These are phyloP conservation scores for Leccinum angustisporum DNA, from an alignment of 1,284 basidiomycete genomes.

Conservation along the genomic window DNA sequence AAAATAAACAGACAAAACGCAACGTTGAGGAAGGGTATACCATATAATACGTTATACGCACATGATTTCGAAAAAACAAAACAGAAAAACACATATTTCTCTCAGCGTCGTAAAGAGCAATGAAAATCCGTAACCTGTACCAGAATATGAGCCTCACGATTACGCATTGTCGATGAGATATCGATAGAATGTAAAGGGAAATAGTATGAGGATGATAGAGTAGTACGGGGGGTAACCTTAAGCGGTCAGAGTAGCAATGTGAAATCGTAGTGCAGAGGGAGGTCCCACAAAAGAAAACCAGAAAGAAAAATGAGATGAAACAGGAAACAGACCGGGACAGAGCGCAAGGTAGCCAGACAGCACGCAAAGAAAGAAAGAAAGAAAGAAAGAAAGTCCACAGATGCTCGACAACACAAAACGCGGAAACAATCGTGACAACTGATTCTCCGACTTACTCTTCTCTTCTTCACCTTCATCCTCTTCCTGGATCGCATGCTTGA, in stretches of 20 bases:
- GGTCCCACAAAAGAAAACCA: conserved; percentile 5
- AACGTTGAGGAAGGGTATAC: conserved; percentile 11
- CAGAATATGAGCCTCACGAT: conserved; percentile 7
- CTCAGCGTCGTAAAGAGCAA: background rate
- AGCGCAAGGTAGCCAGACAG: conserved; percentile 6
- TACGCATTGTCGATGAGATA: background rate
- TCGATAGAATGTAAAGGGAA: conserved; percentile 7
- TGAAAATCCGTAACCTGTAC: conserved; percentile 27
- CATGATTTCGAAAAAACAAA: conserved; percentile 8
- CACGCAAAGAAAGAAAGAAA: background rate
- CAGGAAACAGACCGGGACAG: conserved; percentile 3
- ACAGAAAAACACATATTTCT: background rate
- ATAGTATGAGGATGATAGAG: conserved; percentile 14
- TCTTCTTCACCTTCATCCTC: too few relatives aligned
- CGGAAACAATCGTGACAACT: background rate
- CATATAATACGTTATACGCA: conserved; percentile 12
- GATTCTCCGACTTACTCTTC: background rate
- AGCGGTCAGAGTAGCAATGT: conserved; percentile 23
- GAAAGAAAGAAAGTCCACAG: background rate
- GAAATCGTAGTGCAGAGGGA: conserved; percentile 1
- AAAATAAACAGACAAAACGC: background rate
- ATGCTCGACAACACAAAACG: conserved; percentile 12
- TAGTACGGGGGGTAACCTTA: conserved; percentile 3
- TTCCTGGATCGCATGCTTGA: too few relatives aligned
- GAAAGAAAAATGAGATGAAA: background rate